These are phyloP conservation scores for Acacia crassicarpa DNA, from an alignment of 306 rosid genomes.

Conservation along the genomic window DNA sequence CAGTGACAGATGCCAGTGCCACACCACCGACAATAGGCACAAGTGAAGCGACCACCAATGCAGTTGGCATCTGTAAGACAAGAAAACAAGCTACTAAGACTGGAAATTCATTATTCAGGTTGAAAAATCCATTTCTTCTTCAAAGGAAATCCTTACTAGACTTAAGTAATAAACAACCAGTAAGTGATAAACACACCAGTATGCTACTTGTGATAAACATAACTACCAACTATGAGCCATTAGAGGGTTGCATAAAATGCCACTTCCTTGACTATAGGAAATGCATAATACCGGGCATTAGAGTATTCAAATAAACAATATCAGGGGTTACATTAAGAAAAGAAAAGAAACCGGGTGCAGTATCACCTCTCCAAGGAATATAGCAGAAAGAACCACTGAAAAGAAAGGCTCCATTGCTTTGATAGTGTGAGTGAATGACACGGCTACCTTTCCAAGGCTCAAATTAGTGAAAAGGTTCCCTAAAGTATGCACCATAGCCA, in stretches of 20 bases:
- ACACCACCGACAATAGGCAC: slow-evolving; percentile 94
- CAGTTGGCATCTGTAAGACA: slow-evolving; percentile 64
- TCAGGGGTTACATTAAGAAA: background rate
- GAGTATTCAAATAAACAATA: slow-evolving; percentile 8
- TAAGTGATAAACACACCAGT: background rate
- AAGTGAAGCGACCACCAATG: slow-evolving; percentile 82
- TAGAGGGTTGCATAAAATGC: background rate
- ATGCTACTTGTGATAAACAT: slow-evolving; percentile 5
- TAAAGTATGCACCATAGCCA: slow-evolving; percentile 81
- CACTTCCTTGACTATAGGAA: background rate
- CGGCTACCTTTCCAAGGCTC: slow-evolving; percentile 99
- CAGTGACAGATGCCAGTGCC: slow-evolving; percentile 83
- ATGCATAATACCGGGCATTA: background rate
- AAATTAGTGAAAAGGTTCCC: slow-evolving; percentile 97
- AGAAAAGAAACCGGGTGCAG: background rate
- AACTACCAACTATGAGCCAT: background rate
- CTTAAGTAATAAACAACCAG: background rate
- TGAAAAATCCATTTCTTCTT: slow-evolving; percentile 1
- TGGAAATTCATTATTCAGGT: too few relatives aligned
- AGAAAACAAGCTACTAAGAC: slow-evolving; percentile 18
- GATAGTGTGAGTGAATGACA: slow-evolving; percentile 96
- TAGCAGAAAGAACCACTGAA: slow-evolving; percentile 89
- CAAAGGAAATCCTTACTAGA: background rate
- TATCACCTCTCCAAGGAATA: slow-evolving; percentile 93
- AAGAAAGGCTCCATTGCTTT: slow-evolving; percentile 99